phyloP scores from a whole-genome alignment of 352 stramenopile genomes.

The Sclerospora graminicola region DNA sequence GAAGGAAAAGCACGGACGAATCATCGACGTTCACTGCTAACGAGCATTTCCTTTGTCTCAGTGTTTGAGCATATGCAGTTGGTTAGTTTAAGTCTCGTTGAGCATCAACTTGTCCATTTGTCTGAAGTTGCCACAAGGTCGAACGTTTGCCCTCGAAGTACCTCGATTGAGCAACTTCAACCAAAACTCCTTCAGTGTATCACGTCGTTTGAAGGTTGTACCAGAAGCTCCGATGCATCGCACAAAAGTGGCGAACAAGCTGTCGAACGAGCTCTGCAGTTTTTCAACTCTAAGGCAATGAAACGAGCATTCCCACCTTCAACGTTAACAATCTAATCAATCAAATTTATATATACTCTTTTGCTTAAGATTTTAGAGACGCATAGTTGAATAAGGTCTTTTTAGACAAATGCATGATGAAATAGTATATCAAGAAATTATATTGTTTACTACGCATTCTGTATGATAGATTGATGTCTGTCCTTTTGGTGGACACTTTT shows the following conservation, averaged over 20 bases:
- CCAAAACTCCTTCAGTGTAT: constrained; percentile 54
- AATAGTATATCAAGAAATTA: too few species aligned
- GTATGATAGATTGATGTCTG: too few species aligned
- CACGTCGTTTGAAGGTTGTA: constrained; percentile 59
- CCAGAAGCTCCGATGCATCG: constrained; percentile 23
- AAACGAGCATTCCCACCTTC: constrained; percentile 13
- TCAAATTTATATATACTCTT: too few species aligned
- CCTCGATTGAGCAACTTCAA: constrained; percentile 38
- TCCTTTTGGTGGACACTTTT: too few species aligned
- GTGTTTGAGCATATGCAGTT: constrained; percentile 37
- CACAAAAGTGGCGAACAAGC: constrained; percentile 50
- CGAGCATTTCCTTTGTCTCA: constrained; percentile 34
- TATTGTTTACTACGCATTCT: too few species aligned
- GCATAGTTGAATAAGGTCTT: too few species aligned
- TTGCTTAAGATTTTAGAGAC: too few species aligned
- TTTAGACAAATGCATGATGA: too few species aligned
- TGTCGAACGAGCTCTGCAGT: constrained; percentile 42
- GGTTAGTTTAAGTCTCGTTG: constrained; percentile 29
- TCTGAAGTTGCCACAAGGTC: constrained; percentile 4
- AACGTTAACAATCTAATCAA: neutral
- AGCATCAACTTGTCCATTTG: constrained; percentile 43
- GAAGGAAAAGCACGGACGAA: constrained; percentile 41
- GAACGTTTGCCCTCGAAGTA: constrained; percentile 5
- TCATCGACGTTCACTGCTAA: constrained; percentile 48
- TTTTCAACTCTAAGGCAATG: constrained; percentile 29